Percentiles rank a stretch among this genome's conserved stretches.
Evolutionary conservation across 768 basidiomycete species (phyloP).

Genomic region (Lenzites betulinus): DNA sequence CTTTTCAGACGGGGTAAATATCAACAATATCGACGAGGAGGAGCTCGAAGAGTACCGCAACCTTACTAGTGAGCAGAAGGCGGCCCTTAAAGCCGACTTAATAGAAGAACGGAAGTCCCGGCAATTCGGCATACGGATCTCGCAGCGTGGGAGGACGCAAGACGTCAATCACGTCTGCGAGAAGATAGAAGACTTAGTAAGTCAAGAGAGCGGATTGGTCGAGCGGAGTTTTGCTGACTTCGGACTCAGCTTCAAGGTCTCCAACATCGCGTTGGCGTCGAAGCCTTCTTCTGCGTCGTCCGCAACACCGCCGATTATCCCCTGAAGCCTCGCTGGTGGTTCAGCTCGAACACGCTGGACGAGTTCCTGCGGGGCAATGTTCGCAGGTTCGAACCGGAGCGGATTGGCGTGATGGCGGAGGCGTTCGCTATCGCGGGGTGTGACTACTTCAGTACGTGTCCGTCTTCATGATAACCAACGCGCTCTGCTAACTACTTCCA

Average conservation of each 20-base stretch:
- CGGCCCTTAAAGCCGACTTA: neutral
- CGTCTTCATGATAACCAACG: no score
- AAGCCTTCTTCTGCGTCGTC: neutral
- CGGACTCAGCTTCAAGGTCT: neutral
- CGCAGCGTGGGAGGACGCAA: neutral
- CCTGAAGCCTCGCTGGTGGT: neutral
- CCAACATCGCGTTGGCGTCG: neutral
- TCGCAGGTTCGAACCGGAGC: neutral
- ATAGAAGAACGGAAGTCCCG: neutral
- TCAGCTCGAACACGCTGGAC: neutral
- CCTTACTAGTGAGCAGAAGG: constrained; percentile 1
- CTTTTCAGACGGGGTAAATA: neutral
- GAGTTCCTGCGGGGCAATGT: neutral
- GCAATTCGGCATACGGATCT: neutral
- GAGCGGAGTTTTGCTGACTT: no score
- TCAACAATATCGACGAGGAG: neutral
- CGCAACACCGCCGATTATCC: neutral
- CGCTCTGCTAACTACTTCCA: neutral
- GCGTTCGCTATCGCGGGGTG: neutral
- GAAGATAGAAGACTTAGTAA: neutral
- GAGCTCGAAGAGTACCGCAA: neutral
- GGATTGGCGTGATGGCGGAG: neutral
- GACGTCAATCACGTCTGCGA: neutral
- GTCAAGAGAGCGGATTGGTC: neutral
- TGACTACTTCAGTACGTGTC: neutral